These are phyloP conservation scores for Eutrema japonicum DNA, from an alignment of 345 rosid genomes.

Conservation along the genomic window DNA sequence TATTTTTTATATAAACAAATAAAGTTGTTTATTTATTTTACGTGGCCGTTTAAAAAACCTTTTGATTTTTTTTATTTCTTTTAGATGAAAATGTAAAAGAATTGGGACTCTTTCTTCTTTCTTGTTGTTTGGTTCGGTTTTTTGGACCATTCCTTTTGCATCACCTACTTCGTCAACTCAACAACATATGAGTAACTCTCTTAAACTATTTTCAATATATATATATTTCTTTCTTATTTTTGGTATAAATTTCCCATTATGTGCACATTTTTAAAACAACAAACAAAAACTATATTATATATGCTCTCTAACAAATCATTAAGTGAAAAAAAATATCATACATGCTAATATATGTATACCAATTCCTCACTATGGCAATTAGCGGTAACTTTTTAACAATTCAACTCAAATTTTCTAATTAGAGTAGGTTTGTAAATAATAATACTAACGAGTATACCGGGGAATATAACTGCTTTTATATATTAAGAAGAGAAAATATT, in stretches of 20 bases:
- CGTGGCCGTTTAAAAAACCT: conserved; percentile 26
- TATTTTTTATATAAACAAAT: too few species aligned
- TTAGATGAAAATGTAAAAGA: conserved; percentile 15
- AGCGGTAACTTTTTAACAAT: not conserved
- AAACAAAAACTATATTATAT: conserved; percentile 15
- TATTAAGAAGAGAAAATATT: not conserved
- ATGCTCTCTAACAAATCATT: not conserved
- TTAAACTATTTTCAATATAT: not conserved
- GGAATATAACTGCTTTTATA: not conserved
- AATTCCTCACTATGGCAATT: conserved; percentile 3
- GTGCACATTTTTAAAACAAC: not conserved
- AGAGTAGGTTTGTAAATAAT: not conserved
- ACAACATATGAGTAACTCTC: not conserved
- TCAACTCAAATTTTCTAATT: conserved; percentile 3
- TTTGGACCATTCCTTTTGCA: conserved; percentile 28
- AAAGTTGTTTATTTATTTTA: not conserved
- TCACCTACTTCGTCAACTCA: conserved; percentile 35
- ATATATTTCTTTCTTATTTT: too few species aligned
- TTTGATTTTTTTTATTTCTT: conserved; percentile 1
- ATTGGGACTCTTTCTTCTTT: conserved; percentile 21
- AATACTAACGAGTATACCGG: too few species aligned
- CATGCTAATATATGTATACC: not conserved
- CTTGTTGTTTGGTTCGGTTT: not conserved
- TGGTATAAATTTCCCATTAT: not conserved
- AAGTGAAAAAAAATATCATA: conserved; percentile 6